Evolutionary conservation across 805 yeast genomes (phyloP).

Genomic region (Kurtzmaniella fragi): DNA sequence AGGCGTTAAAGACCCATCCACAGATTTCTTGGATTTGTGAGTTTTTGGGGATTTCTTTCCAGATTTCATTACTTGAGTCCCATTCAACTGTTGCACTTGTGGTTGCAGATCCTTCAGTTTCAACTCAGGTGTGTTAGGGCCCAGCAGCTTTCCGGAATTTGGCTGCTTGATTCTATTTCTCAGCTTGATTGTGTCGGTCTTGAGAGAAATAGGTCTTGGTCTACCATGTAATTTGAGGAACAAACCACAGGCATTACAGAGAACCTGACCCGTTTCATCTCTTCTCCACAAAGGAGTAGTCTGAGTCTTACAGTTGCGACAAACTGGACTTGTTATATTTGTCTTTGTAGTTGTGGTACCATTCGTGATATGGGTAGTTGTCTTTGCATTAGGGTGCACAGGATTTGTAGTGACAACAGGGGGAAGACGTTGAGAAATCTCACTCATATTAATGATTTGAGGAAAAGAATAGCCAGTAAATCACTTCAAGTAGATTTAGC

Average conservation of each 20-base stretch:
- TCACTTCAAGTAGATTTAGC: too few species aligned
- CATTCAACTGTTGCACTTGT: background rate
- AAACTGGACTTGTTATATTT: conserved; percentile 61
- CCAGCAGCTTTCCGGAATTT: conserved; percentile 29
- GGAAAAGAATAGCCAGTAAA: background rate
- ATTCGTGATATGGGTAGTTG: conserved; percentile 52
- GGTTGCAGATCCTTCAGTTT: conserved; percentile 40
- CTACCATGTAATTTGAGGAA: conserved; percentile 88
- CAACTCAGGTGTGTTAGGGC: conserved; percentile 53
- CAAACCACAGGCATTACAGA: conserved; percentile 93
- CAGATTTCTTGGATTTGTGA: conserved; percentile 2
- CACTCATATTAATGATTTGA: conserved; percentile 7
- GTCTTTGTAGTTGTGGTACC: conserved; percentile 64
- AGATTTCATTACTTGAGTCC: background rate
- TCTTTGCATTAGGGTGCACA: conserved; percentile 59
- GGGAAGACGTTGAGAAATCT: conserved; percentile 15
- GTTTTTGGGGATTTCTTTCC: conserved; percentile 11
- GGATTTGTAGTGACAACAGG: conserved; percentile 19
- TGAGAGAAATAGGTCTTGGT: conserved; percentile 85
- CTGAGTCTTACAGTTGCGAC: conserved; percentile 87
- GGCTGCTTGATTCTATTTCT: conserved; percentile 76
- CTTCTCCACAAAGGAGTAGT: conserved; percentile 95
- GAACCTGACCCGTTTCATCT: conserved; percentile 72
- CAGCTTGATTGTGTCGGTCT: conserved; percentile 88
- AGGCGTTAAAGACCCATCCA: conserved; percentile 16